A percentile compares a stretch with the other conserved stretches of the same genome.
Evolutionary conservation across 2,329 filamentous ascomycete species (phyloP).

Genomic region (Cryphonectria japonica): DNA sequence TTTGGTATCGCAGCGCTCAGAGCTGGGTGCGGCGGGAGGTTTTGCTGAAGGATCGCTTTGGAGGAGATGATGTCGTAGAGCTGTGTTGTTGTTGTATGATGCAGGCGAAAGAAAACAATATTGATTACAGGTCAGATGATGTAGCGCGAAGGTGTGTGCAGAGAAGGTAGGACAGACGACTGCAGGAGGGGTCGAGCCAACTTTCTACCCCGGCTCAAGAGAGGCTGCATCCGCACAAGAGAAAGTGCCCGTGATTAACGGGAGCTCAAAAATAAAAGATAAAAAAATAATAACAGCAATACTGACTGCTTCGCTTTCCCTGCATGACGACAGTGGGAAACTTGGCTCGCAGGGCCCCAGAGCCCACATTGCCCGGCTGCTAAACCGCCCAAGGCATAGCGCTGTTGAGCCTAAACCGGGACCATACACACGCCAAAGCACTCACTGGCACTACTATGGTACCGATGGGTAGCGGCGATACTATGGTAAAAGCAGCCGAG

Average conservation of each 20-base stretch:
- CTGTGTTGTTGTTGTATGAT: not conserved
- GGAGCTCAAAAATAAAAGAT: not conserved
- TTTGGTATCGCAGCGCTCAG: not conserved
- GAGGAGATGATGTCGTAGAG: not conserved
- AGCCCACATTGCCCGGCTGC: constrained; percentile 3
- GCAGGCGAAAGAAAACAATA: not conserved
- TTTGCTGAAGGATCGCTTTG: not conserved
- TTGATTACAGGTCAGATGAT: not conserved
- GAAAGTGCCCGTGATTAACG: not conserved
- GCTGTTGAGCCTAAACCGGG: not conserved
- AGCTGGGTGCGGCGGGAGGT: not conserved
- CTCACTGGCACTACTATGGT: too few relatives aligned
- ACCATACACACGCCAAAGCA: not conserved
- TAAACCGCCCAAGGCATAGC: not conserved
- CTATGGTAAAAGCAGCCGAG: not conserved
- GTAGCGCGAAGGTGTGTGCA: not conserved
- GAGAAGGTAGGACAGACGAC: not conserved
- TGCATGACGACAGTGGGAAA: constrained; percentile 6
- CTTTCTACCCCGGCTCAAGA: not conserved
- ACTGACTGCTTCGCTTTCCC: not conserved
- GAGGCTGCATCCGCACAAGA: not conserved
- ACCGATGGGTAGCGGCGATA: too few relatives aligned
- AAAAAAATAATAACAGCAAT: not conserved
- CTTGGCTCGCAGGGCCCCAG: not conserved
- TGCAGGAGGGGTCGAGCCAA: not conserved